These are phyloP conservation scores for Saturnispora kantuleensis DNA, from an alignment of 805 yeast genomes.

Conservation along the genomic window DNA sequence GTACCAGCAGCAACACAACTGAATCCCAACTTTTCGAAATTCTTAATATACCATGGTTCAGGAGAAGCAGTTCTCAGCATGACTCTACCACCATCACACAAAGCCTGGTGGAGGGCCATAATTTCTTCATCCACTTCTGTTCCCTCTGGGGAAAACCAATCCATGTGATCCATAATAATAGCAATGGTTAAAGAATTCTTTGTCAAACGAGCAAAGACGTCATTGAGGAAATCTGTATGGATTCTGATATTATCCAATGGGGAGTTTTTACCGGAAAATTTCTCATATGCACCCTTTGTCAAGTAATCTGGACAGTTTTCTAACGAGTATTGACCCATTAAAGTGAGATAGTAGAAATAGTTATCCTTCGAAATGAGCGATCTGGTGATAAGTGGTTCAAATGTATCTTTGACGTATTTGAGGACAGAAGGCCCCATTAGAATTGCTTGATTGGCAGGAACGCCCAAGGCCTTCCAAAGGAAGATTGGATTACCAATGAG, in stretches of 20 bases:
- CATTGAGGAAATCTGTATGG: slow-evolving; percentile 72
- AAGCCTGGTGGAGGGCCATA: slow-evolving; percentile 49
- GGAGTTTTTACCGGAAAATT: slow-evolving; percentile 31
- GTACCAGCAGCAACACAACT: slow-evolving; percentile 59
- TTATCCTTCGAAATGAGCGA: slow-evolving; percentile 61
- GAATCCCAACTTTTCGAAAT: slow-evolving; percentile 61
- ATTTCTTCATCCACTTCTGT: slow-evolving; percentile 59
- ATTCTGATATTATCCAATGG: slow-evolving; percentile 64
- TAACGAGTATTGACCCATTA: slow-evolving; percentile 50
- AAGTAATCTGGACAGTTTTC: slow-evolving; percentile 71
- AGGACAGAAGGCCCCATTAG: slow-evolving; percentile 68
- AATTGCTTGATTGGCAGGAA: slow-evolving; percentile 73
- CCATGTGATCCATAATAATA: slow-evolving; percentile 86
- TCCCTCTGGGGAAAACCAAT: slow-evolving; percentile 70
- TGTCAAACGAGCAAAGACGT: slow-evolving; percentile 59
- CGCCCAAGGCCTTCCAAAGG: slow-evolving; percentile 86
- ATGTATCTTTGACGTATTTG: slow-evolving; percentile 64
- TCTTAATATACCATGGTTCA: slow-evolving; percentile 68
- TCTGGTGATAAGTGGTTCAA: slow-evolving; percentile 62
- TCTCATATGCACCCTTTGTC: slow-evolving; percentile 46
- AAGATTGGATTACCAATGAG: slow-evolving; percentile 77
- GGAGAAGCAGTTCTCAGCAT: slow-evolving; percentile 66
- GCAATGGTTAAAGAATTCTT: slow-evolving; percentile 62
- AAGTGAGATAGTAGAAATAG: slow-evolving; percentile 65
- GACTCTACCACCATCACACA: slow-evolving; percentile 62